Conservation (phyloP, 805 yeast genomes). For the Candida morakotiae region DNA sequence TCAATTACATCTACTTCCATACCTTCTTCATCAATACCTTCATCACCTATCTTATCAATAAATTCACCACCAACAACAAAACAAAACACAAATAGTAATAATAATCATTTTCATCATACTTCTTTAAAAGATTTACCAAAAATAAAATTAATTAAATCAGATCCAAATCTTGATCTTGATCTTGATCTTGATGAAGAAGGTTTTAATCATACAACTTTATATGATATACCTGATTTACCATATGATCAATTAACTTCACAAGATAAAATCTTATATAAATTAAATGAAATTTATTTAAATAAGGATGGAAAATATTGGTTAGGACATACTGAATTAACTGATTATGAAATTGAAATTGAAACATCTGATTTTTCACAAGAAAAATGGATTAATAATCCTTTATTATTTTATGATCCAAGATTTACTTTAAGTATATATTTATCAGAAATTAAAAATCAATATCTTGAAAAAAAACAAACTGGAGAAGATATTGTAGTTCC, state of each 20-base stretch:
- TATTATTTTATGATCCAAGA: constrained; percentile 49
- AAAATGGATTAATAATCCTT: constrained; percentile 17
- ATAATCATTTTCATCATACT: constrained; percentile 12
- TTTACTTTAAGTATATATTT: constrained; percentile 49
- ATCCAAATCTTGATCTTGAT: neutral
- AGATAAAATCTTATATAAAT: constrained; percentile 14
- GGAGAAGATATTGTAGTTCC: constrained; percentile 20
- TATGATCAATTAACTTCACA: constrained; percentile 13
- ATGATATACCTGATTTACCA: constrained; percentile 14
- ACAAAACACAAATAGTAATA: no score
- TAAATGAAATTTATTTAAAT: constrained; percentile 18
- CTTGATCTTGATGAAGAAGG: no score
- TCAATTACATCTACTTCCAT: no score
- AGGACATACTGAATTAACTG: constrained; percentile 22
- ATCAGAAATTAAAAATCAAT: constrained; percentile 29
- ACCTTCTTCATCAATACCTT: no score
- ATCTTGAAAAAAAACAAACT: constrained; percentile 11
- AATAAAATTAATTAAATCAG: neutral
- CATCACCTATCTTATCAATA: no score
- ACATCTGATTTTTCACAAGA: constrained; percentile 14
- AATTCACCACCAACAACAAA: no score
- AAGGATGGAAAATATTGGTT: constrained; percentile 21
- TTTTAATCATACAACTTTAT: no score
- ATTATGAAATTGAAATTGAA: constrained; percentile 14
- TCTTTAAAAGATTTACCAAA: constrained; percentile 3